Conservation (phyloP, 768 basidiomycete species). For the Boletus patriciae region DNA sequence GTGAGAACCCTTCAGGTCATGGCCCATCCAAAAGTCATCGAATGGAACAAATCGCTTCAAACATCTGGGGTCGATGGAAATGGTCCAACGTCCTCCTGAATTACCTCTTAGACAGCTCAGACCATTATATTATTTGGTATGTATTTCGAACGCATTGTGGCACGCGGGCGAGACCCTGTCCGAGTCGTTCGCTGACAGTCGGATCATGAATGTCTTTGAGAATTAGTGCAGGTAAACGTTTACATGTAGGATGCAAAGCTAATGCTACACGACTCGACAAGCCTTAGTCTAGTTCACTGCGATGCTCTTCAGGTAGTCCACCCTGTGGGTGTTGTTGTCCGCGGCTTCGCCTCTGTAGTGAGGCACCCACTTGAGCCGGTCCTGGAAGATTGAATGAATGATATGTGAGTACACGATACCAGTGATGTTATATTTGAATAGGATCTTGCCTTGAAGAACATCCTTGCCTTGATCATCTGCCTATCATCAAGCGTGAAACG, state of each 20-base stretch:
- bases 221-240: neutral
- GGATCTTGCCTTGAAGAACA: constrained; percentile 75
- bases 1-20: constrained; percentile 33
- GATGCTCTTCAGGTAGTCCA: constrained; percentile 57
- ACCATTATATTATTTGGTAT: constrained; percentile 9
- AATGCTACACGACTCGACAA: neutral
- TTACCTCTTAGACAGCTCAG: neutral
- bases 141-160: neutral
- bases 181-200: neutral
- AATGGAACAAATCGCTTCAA: constrained; percentile 39
- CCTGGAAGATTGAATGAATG: constrained; percentile 43
- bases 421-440: neutral
- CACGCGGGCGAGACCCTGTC: neutral
- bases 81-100: neutral
- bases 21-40: constrained; percentile 45
- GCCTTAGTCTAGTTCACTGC: constrained; percentile 29
- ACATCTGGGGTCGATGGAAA: neutral
- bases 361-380: constrained; percentile 90
- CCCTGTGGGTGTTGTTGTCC: constrained; percentile 61
- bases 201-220: neutral
- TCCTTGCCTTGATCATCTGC: constrained; percentile 71
- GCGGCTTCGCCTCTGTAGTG: constrained; percentile 62
- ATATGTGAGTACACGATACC: neutral
- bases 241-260: neutral
- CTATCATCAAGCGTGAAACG: constrained; percentile 84